Base-by-base conservation (phyloP, 768 basidiomycete genomes). In the Mycena capillaripes region DNA sequence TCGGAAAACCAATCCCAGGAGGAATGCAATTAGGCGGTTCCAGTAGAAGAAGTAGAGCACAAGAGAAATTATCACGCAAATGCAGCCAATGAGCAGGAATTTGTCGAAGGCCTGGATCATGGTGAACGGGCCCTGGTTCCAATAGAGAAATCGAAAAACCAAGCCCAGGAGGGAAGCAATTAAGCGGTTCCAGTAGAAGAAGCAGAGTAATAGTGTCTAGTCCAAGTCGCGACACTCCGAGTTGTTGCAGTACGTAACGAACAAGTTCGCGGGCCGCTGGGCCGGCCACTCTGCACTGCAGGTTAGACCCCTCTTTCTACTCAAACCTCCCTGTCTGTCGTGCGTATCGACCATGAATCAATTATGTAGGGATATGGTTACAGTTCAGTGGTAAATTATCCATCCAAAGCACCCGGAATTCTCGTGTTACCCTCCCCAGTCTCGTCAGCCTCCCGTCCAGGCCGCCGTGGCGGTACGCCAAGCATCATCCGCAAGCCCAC, bases 41-140 rank as follows among this genome's bases (percentile, higher is more conserved):
- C 94, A 95, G 84, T 94, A 98, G 88, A 98, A 97, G 73, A 95
- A 87, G 82, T 95, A 95, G 71, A 95, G 84, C 66, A 94, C 82
- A 9, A 92, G 83, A 19, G 86, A 87, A 40, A 86, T 72, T n/a
- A 86, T 81, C 58, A 89, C 89, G 77, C 87, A 88, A 61, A 92
- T 80, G 80, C 91, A 93, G 60, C 90, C 85, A 70, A 92, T 84
- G 72, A 95, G 85, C 29, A 96, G 87, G 61, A 89, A 84, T 50
- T 80, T 80, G 82, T 87, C 85, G 60, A 94, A 82, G 90, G 93
- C 92, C 40, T 70, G 62, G 40, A 38, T 70, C 61, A 64, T 55
- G 52, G 50, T 48, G 46, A 17, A 23, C n/a, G n/a, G n/a, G n/a
- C n/a, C n/a, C 10, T 50, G 10, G 17, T 55, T 25, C 29, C 53